phyloP scores from a whole-genome alignment of 2,329 filamentous ascomycete genomes.

The Zasmidium citrigriseum region DNA sequence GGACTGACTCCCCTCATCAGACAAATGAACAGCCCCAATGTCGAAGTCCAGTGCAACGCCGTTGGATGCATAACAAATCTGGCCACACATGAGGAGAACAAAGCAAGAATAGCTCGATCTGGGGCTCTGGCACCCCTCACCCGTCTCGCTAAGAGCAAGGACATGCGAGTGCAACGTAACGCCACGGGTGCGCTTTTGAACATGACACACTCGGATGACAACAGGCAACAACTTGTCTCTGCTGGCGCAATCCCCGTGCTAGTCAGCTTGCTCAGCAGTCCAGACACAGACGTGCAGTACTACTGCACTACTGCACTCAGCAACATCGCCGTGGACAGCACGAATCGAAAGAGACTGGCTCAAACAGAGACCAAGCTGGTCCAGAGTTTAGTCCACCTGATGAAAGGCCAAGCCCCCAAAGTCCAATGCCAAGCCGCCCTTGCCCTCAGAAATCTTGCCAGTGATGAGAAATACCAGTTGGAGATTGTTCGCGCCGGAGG shows the following conservation, averaged over 20 bases:
- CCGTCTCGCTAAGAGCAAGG: slow-evolving; percentile 89
- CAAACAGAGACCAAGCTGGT: slow-evolving; percentile 89
- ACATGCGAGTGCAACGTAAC: slow-evolving; percentile 98
- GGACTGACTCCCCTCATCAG: slow-evolving; percentile 89
- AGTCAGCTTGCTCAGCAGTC: slow-evolving; percentile 87
- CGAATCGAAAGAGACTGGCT: slow-evolving; percentile 86
- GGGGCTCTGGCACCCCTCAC: slow-evolving; percentile 90
- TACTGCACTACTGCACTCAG: slow-evolving; percentile 98
- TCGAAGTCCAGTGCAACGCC: slow-evolving; percentile 98
- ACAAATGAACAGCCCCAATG: slow-evolving; percentile 97
- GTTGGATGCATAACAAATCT: slow-evolving; percentile 98
- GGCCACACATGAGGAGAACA: slow-evolving; percentile 98
- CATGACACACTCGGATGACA: slow-evolving; percentile 99
- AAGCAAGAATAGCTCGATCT: slow-evolving; percentile 95
- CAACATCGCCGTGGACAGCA: slow-evolving; percentile 94
- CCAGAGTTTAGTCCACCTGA: slow-evolving; percentile 89
- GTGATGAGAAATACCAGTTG: slow-evolving; percentile 97
- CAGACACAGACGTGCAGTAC: slow-evolving; percentile 97
- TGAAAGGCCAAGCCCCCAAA: slow-evolving; percentile 96
- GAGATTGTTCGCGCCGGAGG: slow-evolving; percentile 92
- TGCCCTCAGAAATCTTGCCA: slow-evolving; percentile 90
- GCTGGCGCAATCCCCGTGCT: slow-evolving; percentile 97
- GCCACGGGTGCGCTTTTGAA: slow-evolving; percentile 94
- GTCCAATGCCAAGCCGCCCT: slow-evolving; percentile 97
- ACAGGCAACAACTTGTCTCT: slow-evolving; percentile 94